A percentile compares a stretch with the other conserved stretches of the same genome.
Conservation (phyloP, 2,329 filamentous ascomycete species). For the Lecanicillium sp. region DNA sequence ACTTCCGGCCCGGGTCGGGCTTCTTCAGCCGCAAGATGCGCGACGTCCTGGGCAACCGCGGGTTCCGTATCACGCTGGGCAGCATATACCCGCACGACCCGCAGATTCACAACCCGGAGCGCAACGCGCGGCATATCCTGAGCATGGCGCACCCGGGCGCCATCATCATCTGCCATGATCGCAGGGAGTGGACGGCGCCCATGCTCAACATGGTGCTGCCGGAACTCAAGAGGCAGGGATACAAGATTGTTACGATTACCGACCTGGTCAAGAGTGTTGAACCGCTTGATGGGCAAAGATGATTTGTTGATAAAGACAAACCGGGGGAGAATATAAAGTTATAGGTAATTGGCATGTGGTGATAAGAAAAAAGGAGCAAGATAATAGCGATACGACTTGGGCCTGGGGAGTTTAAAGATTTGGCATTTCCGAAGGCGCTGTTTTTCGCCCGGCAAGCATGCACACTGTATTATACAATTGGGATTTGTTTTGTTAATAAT, state of each 20-base stretch:
- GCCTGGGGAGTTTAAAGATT: too few relatives aligned
- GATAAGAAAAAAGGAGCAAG: not conserved
- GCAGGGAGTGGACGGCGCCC: constrained; percentile 72
- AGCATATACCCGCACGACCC: constrained; percentile 86
- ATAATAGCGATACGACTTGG: not conserved
- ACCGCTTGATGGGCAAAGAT: constrained; percentile 5
- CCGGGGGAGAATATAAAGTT: not conserved
- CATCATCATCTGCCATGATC: constrained; percentile 81
- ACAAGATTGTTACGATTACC: constrained; percentile 63
- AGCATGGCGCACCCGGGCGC: constrained; percentile 71
- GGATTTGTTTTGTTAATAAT: too few relatives aligned
- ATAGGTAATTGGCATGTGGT: not conserved
- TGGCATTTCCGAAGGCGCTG: too few relatives aligned
- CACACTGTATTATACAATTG: too few relatives aligned
- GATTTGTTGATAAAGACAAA: not conserved
- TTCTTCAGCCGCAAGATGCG: constrained; percentile 72
- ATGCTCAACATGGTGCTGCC: constrained; percentile 70
- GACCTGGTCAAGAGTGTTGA: constrained; percentile 45
- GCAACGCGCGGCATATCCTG: constrained; percentile 74
- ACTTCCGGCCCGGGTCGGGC: constrained; percentile 78
- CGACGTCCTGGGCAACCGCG: constrained; percentile 47
- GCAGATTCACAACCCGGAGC: constrained; percentile 60
- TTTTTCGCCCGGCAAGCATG: too few relatives aligned
- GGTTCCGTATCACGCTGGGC: constrained; percentile 70
- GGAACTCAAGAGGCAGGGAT: constrained; percentile 62